Base-by-base conservation (phyloP, 768 basidiomycete species). In the Termitomyces sp. region DNA sequence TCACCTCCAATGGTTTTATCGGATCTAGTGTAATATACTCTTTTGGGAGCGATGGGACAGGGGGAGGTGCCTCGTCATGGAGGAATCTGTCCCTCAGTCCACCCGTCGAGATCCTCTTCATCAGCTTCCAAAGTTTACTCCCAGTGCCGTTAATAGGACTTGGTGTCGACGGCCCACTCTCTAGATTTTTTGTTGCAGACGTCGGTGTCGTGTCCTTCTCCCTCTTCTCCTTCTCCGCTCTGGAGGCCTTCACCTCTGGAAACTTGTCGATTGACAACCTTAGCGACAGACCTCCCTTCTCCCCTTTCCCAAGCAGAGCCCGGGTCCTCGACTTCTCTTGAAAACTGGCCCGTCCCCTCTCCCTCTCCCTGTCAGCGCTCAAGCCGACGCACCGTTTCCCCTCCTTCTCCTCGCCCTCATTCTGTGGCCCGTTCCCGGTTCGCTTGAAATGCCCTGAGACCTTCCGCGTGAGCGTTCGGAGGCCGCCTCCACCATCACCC, bases 51-150 rank as follows among this genome's bases (percentile, higher is more conserved):
- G 79, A 75, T 40, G 86, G 86, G 0, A 87, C 82, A 17, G 86
- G 86, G 0, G 84, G 85, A 11, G 77, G 74, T 0, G 57, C 57
- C 5, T 52, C 54, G n/a, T 54, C 55, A 7, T 60, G 55, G 1
- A 61, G 63, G 59, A 77, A 82, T 62, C 77, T 82, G 17, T 88
- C 87, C 55, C 83, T 77, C 43, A 88, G 67, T 9, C 76, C 83
- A 8, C 84, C 82, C 0, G 81, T 78, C 58, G 85, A 87, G 58
- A 90, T 81, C 41, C 84, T 77, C 67, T 86, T 88, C 76, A 89
- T 77, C 50, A 90, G 65, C 67, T 77, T 85, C 85, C 85, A 88
- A 2, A 88, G 67, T 62, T 75, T 82, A 49, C 73, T 74, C 7
- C 76, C 72, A 5, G 64, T 61, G 7, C 56, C 47, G 3, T 43